Evolutionary conservation across 2,329 filamentous ascomycete species (phyloP).

Genomic region (Pseudogymnoascus sp.): DNA sequence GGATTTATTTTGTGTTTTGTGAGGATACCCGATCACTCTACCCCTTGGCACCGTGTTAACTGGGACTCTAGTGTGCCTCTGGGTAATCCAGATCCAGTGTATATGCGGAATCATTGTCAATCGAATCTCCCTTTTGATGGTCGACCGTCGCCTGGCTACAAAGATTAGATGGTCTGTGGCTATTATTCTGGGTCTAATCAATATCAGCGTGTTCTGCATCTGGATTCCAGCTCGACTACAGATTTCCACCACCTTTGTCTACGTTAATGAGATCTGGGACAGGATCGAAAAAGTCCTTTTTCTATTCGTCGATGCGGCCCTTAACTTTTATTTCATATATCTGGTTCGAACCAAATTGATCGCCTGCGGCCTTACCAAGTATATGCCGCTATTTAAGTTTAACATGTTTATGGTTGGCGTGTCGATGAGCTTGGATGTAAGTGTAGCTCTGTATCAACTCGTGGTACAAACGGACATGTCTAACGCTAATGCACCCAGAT

Average conservation of each 20-base stretch:
- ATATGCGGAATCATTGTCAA: constrained; percentile 49
- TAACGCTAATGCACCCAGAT: background rate
- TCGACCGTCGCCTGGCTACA: constrained; percentile 24
- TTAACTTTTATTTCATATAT: constrained; percentile 43
- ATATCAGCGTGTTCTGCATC: constrained; percentile 42
- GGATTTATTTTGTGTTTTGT: constrained; percentile 20
- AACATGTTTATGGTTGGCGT: constrained; percentile 32
- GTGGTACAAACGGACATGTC: background rate
- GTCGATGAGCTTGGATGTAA: constrained; percentile 32
- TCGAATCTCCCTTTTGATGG: constrained; percentile 41
- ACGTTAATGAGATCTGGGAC: constrained; percentile 42
- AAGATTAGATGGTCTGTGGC: constrained; percentile 25
- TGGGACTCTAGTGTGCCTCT: constrained; percentile 29
- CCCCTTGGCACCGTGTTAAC: background rate
- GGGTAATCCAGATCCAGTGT: constrained; percentile 41
- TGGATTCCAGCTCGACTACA: constrained; percentile 42
- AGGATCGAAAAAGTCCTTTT: constrained; percentile 43
- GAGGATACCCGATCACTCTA: background rate
- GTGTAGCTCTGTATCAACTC: background rate
- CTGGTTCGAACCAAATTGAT: constrained; percentile 31
- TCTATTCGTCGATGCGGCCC: constrained; percentile 37
- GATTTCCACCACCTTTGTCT: constrained; percentile 31
- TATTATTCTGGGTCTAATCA: constrained; percentile 30
- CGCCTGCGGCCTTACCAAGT: constrained; percentile 31
- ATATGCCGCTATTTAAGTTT: constrained; percentile 30